phyloP scores from a whole-genome alignment of 139 green algal species.

The Ettlia oleoabundans region DNA sequence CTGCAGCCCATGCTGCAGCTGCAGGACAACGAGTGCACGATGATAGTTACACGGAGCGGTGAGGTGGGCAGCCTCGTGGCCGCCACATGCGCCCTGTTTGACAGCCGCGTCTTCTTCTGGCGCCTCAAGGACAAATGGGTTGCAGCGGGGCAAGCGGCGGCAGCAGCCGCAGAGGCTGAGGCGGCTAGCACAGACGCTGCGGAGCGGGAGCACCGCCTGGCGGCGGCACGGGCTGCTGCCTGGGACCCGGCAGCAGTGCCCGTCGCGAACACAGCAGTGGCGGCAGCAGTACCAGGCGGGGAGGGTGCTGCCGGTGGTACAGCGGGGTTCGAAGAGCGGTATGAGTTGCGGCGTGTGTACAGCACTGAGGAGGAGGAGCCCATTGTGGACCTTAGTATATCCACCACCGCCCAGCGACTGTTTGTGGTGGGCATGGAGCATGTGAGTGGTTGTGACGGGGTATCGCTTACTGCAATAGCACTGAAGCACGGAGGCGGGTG shows the following conservation, averaged over 20 bases:
- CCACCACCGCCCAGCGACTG: conserved; percentile 3
- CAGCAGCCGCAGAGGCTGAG: background rate
- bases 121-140: conserved; percentile 22
- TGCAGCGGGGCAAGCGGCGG: background rate
- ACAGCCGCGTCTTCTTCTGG: conserved; percentile 41
- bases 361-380: conserved; percentile 30
- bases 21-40: conserved; percentile 6
- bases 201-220: background rate
- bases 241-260: background rate
- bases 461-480: no score
- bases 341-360: conserved; percentile 31
- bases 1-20: background rate
- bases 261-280: no score
- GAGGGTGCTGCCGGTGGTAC: background rate
- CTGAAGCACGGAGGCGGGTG: background rate
- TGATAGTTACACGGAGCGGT: conserved; percentile 28
- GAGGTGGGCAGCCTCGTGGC: conserved; percentile 26
- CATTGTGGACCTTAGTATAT: conserved; percentile 38
- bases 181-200: conserved; percentile 2
- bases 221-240: background rate
- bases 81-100: conserved; percentile 35
- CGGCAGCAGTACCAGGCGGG: no score
- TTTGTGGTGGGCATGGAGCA: conserved; percentile 39
- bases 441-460: conserved; percentile 14
- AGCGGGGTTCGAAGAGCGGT: no score